Base-by-base conservation (phyloP, 2,329 filamentous ascomycete species). In the Cadophora sp. region DNA sequence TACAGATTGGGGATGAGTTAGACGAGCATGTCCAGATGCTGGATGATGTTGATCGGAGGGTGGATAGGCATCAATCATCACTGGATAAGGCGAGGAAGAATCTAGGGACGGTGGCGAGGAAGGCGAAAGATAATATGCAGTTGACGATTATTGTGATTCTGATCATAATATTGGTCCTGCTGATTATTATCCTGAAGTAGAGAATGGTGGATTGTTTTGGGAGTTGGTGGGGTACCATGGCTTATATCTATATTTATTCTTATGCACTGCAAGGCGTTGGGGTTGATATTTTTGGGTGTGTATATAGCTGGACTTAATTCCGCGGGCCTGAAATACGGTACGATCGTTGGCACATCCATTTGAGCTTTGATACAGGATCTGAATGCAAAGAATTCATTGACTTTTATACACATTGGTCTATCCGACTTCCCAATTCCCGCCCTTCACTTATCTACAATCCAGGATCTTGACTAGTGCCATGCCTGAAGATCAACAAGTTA, bases 1-100 rank as follows among this genome's bases (percentile, higher is more conserved):
- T 97, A 82, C 93, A 96, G 81, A 98, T 99, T 75, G 95, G 96
- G 36, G 92, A 97, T 78, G 96, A 99, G 83, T 84, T 99, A 43
- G 96, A 98, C 74, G 91, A 89, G 73, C 96, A 99, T 75, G 91
- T 96, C 45, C 85, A 91, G 73, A 84, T 99, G 83, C 83, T 99
- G 36, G 95, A 97, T 78, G 95, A 97, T 74, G 89, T 96, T 53
- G 96, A 98, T 76, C 86, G 86, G 53, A 86, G 90, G 22, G 91
- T 94, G 8, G 94, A 97, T 78, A 83, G 94, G 66, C 94, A 98
- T 80, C 87, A 91, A 78, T 83, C 83, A 30, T 88, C 92, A 59
- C 83, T 99, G 61, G 88, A 94, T 72, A 84, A 92, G 11, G 96
- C 95, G 39, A 86, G 88, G 73, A 87, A 86, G 71, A 84, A 90